These are phyloP conservation scores for Ophiognomonia clavigignenti-juglandacearum DNA, from an alignment of 2,329 filamentous ascomycete species.

Conservation along the genomic window DNA sequence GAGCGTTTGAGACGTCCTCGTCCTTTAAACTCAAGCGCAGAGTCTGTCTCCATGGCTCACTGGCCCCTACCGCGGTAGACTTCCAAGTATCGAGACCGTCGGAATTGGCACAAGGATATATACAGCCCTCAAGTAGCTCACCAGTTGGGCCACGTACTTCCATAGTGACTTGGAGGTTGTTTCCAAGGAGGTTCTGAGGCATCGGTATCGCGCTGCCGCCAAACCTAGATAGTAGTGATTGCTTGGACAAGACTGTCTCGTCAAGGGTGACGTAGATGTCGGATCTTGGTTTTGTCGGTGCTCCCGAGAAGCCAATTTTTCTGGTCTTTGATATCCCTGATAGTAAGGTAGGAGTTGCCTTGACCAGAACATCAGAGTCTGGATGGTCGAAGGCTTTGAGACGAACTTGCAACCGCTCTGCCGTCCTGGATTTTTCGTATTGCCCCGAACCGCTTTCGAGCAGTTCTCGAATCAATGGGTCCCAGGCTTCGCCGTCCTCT, in stretches of 20 bases:
- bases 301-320: slow-evolving; percentile 91
- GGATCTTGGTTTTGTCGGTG: slow-evolving; percentile 79
- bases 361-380: slow-evolving; percentile 77
- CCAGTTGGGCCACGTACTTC: slow-evolving; percentile 79
- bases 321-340: slow-evolving; percentile 75
- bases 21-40: slow-evolving; percentile 75
- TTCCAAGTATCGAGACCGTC: slow-evolving; percentile 79
- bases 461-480: slow-evolving; percentile 68
- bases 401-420: slow-evolving; percentile 75
- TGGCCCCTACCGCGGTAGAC: slow-evolving; percentile 73
- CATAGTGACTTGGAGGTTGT: slow-evolving; percentile 80
- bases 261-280: slow-evolving; percentile 92
- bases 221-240: slow-evolving; percentile 63
- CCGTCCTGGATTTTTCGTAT: slow-evolving; percentile 66
- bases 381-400: slow-evolving; percentile 71
- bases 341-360: slow-evolving; percentile 80
- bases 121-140: slow-evolving; percentile 80
- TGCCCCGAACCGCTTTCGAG: slow-evolving; percentile 67
- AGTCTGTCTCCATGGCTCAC: slow-evolving; percentile 83
- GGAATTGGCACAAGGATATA: slow-evolving; percentile 79
- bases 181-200: slow-evolving; percentile 55
- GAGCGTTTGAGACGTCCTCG: slow-evolving; percentile 73
- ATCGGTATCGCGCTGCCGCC: slow-evolving; percentile 71
- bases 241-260: slow-evolving; percentile 71
- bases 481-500: slow-evolving; percentile 61